These are phyloP conservation scores for Epichloe gansuensis DNA, from an alignment of 2,329 filamentous ascomycete genomes.

Conservation along the genomic window DNA sequence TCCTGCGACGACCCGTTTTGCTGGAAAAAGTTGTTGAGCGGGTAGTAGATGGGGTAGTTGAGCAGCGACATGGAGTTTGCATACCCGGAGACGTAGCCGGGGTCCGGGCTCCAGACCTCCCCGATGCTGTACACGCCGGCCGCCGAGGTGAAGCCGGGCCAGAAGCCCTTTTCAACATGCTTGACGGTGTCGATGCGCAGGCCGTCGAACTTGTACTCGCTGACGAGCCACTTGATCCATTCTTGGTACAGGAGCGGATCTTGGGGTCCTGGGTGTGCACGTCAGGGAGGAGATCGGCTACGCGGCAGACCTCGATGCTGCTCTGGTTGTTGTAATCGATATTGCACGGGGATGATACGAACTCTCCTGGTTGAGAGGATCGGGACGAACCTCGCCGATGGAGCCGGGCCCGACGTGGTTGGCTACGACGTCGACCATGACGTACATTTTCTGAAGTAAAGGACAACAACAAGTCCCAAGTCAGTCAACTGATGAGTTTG, in stretches of 20 bases:
- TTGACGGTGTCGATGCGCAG: constrained; percentile 50
- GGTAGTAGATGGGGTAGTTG: constrained; percentile 44
- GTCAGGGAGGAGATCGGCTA: constrained; percentile 51
- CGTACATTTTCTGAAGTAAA: constrained; percentile 24
- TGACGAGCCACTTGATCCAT: constrained; percentile 48
- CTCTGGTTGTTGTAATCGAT: constrained; percentile 41
- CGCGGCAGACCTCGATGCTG: constrained; percentile 38
- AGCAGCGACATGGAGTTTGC: constrained; percentile 44
- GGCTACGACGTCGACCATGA: constrained; percentile 51
- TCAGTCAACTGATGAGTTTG: too few species aligned
- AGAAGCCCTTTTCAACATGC: constrained; percentile 48
- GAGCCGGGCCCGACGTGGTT: constrained; percentile 46
- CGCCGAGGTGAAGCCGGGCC: constrained; percentile 38
- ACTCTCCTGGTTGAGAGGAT: constrained; percentile 35
- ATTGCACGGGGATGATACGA: constrained; percentile 53
- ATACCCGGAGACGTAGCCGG: constrained; percentile 39
- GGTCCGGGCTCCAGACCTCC: constrained; percentile 45
- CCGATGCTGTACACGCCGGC: constrained; percentile 49
- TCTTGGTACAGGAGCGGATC: constrained; percentile 39
- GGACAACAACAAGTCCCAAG: too few species aligned
- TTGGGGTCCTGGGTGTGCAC: constrained; percentile 40
- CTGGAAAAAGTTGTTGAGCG: constrained; percentile 27
- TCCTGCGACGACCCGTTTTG: constrained; percentile 25
- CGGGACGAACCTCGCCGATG: constrained; percentile 31
- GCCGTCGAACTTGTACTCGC: constrained; percentile 50